These are phyloP conservation scores for Halophytophthora batemanensis DNA, from an alignment of 352 stramenopile species.

Conservation along the genomic window DNA sequence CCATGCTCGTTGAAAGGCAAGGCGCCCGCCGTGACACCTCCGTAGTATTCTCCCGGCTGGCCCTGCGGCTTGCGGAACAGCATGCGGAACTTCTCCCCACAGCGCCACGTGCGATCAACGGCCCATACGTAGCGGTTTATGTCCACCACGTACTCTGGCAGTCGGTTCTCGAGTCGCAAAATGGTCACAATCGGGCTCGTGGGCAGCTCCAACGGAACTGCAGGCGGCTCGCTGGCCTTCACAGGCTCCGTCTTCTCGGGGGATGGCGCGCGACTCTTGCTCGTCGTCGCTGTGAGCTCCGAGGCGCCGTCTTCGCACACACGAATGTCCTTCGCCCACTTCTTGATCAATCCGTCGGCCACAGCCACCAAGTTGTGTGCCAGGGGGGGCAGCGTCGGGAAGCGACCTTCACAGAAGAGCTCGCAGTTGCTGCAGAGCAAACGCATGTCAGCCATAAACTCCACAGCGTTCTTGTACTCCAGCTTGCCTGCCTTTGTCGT, in stretches of 20 bases:
- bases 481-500: conserved; percentile 47
- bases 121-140: conserved; percentile 61
- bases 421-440: conserved; percentile 77
- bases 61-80: conserved; percentile 72
- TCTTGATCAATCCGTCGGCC: conserved; percentile 63
- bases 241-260: conserved; percentile 7
- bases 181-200: conserved; percentile 49
- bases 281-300: conserved; percentile 12
- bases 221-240: conserved; percentile 6
- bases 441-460: conserved; percentile 67
- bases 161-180: conserved; percentile 78
- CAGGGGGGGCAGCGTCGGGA: conserved; percentile 70
- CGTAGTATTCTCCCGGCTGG: conserved; percentile 69
- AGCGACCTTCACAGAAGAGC: conserved; percentile 78
- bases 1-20: conserved; percentile 57
- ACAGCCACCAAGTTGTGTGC: conserved; percentile 68
- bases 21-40: conserved; percentile 58
- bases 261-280: conserved; percentile 4
- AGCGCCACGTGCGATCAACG: conserved; percentile 51
- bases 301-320: conserved; percentile 35
- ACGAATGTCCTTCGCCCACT: conserved; percentile 62
- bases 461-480: conserved; percentile 46
- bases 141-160: conserved; percentile 74
- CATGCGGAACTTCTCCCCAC: conserved; percentile 74
- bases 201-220: conserved; percentile 8